These are phyloP conservation scores for Huntiella decipiens DNA, from an alignment of 2,329 filamentous ascomycete species.

Conservation along the genomic window DNA sequence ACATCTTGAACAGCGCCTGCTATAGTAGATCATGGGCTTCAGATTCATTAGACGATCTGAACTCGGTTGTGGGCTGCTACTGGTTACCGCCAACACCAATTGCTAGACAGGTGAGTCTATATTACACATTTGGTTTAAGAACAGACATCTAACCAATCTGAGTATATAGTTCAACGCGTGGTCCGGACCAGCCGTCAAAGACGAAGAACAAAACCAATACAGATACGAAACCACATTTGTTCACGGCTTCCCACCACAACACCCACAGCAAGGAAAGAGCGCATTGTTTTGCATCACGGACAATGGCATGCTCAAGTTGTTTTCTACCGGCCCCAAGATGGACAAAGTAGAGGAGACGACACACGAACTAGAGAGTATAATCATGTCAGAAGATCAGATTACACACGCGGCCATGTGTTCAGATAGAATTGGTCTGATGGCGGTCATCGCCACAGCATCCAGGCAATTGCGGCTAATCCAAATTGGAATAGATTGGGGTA, in stretches of 20 bases:
- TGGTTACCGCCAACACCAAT: slow-evolving; percentile 52
- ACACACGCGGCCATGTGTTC: slow-evolving; percentile 61
- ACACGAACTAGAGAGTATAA: slow-evolving; percentile 55
- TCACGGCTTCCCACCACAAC: slow-evolving; percentile 50
- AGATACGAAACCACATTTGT: slow-evolving; percentile 48
- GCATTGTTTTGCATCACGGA: slow-evolving; percentile 61
- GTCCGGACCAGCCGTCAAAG: slow-evolving; percentile 45
- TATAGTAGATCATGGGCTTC: slow-evolving; percentile 40
- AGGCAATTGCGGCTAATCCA: slow-evolving; percentile 58
- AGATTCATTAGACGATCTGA: slow-evolving; percentile 57
- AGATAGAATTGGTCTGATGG: slow-evolving; percentile 51
- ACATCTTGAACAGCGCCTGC: slow-evolving; percentile 54
- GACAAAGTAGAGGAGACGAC: slow-evolving; percentile 49
- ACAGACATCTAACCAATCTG: background rate
- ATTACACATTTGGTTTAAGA: background rate
- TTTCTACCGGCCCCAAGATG: slow-evolving; percentile 57
- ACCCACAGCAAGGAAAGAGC: slow-evolving; percentile 51
- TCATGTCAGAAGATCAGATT: slow-evolving; percentile 54
- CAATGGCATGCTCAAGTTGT: slow-evolving; percentile 52
- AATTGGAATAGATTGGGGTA: slow-evolving; percentile 55
- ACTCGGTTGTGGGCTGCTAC: slow-evolving; percentile 62
- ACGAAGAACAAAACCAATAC: slow-evolving; percentile 22
- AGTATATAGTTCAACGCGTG: slow-evolving; percentile 18
- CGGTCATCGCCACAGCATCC: slow-evolving; percentile 49
- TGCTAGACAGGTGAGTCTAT: slow-evolving; percentile 21